phyloP scores from a whole-genome alignment of 2,329 filamentous ascomycete species.

The Amauroascus verrucosus region DNA sequence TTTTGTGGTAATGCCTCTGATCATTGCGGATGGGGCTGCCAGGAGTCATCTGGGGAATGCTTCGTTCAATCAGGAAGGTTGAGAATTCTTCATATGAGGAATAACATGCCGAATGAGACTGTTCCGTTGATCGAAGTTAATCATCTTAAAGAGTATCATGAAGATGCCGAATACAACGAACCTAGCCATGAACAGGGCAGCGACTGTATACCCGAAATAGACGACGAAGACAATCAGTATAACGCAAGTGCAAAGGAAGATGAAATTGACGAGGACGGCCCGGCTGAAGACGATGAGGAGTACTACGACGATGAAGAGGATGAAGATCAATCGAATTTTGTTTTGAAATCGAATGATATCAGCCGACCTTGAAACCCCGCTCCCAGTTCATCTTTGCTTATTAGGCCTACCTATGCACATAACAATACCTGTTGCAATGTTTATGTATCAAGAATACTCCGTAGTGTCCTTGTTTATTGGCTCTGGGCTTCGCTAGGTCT shows the following conservation, averaged over 20 bases:
- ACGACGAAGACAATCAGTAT: slow-evolving; percentile 1
- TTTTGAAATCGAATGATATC: not conserved
- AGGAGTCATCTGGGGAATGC: slow-evolving; percentile 25
- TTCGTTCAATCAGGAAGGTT: not conserved
- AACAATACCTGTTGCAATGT: no score
- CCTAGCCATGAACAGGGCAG: not conserved
- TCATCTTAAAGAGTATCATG: not conserved
- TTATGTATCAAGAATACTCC: not conserved
- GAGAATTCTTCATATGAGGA: slow-evolving; percentile 6
- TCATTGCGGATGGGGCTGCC: slow-evolving; percentile 27
- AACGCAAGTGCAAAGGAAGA: not conserved
- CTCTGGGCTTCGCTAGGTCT: no score
- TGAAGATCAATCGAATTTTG: not conserved
- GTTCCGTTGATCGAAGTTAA: not conserved
- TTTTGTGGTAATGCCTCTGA: slow-evolving; percentile 26
- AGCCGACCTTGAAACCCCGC: not conserved
- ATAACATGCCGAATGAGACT: not conserved
- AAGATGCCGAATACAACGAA: not conserved
- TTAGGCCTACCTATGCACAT: no score
- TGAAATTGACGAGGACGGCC: not conserved
- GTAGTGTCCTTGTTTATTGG: no score
- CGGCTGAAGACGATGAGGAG: not conserved
- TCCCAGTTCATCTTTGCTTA: no score
- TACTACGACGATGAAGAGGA: not conserved
- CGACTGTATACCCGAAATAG: not conserved